phyloP scores from a whole-genome alignment of 1,284 basidiomycete species.

The Tylopilus sp. region DNA sequence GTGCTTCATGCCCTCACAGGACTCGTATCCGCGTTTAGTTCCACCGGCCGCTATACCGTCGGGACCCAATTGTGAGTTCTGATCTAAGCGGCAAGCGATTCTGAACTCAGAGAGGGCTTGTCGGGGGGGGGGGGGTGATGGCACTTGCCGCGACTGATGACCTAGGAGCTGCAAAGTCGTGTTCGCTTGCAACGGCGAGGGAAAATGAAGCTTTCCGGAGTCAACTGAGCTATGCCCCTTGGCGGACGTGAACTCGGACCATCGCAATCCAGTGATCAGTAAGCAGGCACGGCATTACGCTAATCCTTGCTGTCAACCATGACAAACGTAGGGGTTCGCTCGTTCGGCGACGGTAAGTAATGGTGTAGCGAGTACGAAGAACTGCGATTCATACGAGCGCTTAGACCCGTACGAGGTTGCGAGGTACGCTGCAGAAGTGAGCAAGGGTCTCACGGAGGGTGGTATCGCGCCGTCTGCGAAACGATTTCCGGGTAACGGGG shows the following conservation, averaged over 20 bases:
- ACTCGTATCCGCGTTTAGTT: constrained; percentile 61
- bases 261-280: constrained; percentile 69
- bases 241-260: constrained; percentile 65
- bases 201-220: constrained; percentile 59
- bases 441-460: constrained; percentile 43
- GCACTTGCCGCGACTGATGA: constrained; percentile 57
- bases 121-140: no score
- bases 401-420: constrained; percentile 54
- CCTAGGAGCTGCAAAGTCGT: constrained; percentile 41
- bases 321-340: constrained; percentile 51
- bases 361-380: background rate
- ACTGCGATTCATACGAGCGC: background rate
- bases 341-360: constrained; percentile 59
- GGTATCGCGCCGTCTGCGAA: constrained; percentile 60
- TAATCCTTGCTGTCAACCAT: background rate
- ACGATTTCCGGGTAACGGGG: constrained; percentile 72
- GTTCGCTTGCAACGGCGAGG: constrained; percentile 47
- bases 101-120: constrained; percentile 2
- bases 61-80: constrained; percentile 60
- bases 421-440: constrained; percentile 45
- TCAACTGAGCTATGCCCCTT: constrained; percentile 73
- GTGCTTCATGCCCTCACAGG: constrained; percentile 36
- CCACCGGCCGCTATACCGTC: constrained; percentile 36
- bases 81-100: no score
- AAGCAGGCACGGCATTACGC: constrained; percentile 11